Evolutionary conservation across 2,329 filamentous ascomycete genomes (phyloP).

Genomic region (Endoconidiophora laricicola): DNA sequence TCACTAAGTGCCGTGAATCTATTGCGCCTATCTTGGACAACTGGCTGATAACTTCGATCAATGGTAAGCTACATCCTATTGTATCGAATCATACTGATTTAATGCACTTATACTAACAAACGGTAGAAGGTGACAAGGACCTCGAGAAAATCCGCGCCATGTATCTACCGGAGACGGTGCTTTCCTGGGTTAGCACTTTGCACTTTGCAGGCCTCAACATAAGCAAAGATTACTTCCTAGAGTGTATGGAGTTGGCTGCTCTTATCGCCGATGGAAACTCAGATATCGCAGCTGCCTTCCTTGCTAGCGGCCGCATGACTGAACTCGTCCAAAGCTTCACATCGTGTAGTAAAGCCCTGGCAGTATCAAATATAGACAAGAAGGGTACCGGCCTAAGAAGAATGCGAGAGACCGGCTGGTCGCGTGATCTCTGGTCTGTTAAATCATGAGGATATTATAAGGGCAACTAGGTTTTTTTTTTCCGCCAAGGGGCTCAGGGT

Average conservation of each 20-base stretch:
- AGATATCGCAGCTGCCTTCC: conserved; percentile 48
- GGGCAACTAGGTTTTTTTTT: background rate
- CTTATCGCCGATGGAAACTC: conserved; percentile 55
- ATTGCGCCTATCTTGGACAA: conserved; percentile 46
- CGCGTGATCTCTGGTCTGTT: conserved; percentile 44
- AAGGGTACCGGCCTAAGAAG: conserved; percentile 34
- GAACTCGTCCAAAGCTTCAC: conserved; percentile 67
- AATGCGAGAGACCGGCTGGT: conserved; percentile 45
- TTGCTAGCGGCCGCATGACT: conserved; percentile 49
- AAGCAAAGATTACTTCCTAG: conserved; percentile 58
- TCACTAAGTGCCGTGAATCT: conserved; percentile 36
- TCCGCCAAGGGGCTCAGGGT: background rate
- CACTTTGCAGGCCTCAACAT: conserved; percentile 62
- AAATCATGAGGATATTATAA: conserved; percentile 21
- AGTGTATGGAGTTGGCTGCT: conserved; percentile 74
- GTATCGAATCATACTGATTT: background rate
- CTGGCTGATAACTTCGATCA: conserved; percentile 41
- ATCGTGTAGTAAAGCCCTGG: conserved; percentile 55
- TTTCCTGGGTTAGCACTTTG: conserved; percentile 68
- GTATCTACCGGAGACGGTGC: conserved; percentile 72
- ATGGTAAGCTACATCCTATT: conserved; percentile 29
- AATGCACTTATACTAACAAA: conserved; percentile 4
- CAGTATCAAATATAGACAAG: conserved; percentile 38
- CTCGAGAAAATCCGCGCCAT: conserved; percentile 50
- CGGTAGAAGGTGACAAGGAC: conserved; percentile 40